Evolutionary conservation across 2,329 filamentous ascomycete species (phyloP).

Genomic region (Metarhizium robertsii): DNA sequence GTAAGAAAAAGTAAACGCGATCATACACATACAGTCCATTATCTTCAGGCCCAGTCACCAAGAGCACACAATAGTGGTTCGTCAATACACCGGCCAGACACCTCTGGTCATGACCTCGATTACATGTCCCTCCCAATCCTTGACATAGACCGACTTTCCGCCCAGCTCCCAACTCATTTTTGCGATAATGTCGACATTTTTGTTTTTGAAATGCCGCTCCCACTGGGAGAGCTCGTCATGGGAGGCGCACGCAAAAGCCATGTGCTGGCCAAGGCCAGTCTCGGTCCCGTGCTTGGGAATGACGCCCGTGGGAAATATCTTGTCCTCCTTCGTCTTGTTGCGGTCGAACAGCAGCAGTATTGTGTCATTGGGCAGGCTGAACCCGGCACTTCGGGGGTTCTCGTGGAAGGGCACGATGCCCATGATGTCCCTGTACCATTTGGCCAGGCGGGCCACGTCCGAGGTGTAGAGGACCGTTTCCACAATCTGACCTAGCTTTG

Average conservation of each 20-base stretch:
- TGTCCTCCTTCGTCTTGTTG: neutral
- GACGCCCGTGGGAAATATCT: neutral
- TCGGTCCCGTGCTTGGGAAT: constrained; percentile 4
- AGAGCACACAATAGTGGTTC: neutral
- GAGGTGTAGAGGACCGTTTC: constrained; percentile 5
- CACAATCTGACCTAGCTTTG: constrained; percentile 3
- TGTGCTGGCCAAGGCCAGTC: constrained; percentile 4
- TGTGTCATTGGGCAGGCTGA: neutral
- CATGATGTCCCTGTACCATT: constrained; percentile 2
- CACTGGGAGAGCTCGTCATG: neutral
- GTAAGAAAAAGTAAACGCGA: too few relatives aligned
- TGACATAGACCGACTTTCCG: constrained; percentile 2
- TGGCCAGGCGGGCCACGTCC: neutral
- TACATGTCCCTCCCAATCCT: constrained; percentile 5
- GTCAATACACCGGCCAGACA: constrained; percentile 3
- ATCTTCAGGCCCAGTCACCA: too few relatives aligned
- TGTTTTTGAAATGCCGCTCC: constrained; percentile 2
- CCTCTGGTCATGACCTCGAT: constrained; percentile 3
- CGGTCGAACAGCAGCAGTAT: constrained; percentile 3
- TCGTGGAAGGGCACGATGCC: neutral
- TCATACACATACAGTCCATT: too few relatives aligned
- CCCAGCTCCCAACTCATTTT: constrained; percentile 1
- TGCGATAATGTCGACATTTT: neutral
- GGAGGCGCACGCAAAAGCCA: constrained; percentile 2
- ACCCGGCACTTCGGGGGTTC: neutral